These are phyloP conservation scores for Cytospora paraplurivora DNA, from an alignment of 2,329 filamentous ascomycete genomes.

Conservation along the genomic window DNA sequence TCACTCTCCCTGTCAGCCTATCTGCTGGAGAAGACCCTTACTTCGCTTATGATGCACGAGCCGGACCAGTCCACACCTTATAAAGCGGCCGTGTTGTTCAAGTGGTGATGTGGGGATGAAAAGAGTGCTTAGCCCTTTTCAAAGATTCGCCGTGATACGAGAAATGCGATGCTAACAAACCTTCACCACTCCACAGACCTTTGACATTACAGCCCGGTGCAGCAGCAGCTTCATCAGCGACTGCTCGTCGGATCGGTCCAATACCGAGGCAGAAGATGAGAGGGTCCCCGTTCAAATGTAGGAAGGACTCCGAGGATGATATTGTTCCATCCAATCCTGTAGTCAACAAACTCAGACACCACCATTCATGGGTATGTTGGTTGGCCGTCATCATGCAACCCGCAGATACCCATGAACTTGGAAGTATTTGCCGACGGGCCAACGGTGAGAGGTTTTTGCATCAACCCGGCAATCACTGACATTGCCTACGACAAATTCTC, in stretches of 20 bases:
- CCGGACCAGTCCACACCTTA: background rate
- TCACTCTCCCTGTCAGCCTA: background rate
- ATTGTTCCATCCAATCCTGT: slow-evolving; percentile 5
- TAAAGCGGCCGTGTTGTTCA: background rate
- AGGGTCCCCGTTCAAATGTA: slow-evolving; percentile 9
- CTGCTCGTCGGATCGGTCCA: background rate
- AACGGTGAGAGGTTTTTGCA: background rate
- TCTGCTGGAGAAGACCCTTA: too few species aligned
- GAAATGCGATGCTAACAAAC: background rate
- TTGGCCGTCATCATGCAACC: too few species aligned
- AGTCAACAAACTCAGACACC: slow-evolving; percentile 8
- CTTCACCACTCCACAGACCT: background rate
- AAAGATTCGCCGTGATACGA: background rate
- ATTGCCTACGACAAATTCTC: background rate
- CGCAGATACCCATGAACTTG: slow-evolving; percentile 2
- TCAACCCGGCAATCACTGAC: slow-evolving; percentile 5
- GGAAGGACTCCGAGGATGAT: background rate
- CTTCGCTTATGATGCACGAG: background rate
- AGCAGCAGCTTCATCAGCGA: background rate
- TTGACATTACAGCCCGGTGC: background rate
- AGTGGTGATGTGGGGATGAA: background rate
- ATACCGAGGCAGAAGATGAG: background rate
- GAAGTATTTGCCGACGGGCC: slow-evolving; percentile 1
- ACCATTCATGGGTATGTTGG: background rate
- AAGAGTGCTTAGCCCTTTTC: background rate